Base-by-base conservation (phyloP, 495 filamentous ascomycete genomes). In the Aspergillus wentii region DNA sequence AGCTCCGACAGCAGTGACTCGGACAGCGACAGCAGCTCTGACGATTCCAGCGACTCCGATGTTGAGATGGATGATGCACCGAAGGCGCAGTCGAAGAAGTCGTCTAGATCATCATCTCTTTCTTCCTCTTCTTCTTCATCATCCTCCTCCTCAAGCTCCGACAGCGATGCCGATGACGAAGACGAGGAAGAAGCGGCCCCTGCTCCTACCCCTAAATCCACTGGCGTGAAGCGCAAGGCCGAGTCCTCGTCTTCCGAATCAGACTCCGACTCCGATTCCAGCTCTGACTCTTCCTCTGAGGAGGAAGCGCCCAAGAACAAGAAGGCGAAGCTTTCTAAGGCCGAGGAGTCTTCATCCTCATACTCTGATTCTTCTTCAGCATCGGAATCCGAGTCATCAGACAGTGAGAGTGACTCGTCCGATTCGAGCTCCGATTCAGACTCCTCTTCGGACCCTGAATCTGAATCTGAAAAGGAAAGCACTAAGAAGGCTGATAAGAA, bases 171-270 rank as follows among this genome's bases (percentile, higher is more conserved):
- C 33, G 75, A 74, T 46, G 71, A 80, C 27, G 75, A 82, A 39
- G 54, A 56, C 5, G 49, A 59, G 35, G 49, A 52, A 11, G 46
- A 63, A 27, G 48, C 64, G 17, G 30, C 45, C 8, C 38, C 54
- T 15, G 52, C 58, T 15, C 41, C 53, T 47, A 45, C 57, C 17
- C 41, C 59, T 21, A 68, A 73, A 41, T 28, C 66, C 3, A 34
- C 61, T 9, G 55, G 68, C 19, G 52, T 62, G 26, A 86, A 87
- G 65, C 79, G 83, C 44, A 86, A 87, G 64, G 79, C 78, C 16
- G 65, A 66, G 25, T 74, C 76, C 3, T 64, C 64, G 21, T 72
- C 62, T 26, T 74, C 62, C 28, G 40, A 61, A 4, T 73, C 72
- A 2, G 60, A 62, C 5, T 75, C 74, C 5, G 57, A 61, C 32